phyloP scores from a whole-genome alignment of 2,329 filamentous ascomycete species.

The Teratosphaeria zuluensis region DNA sequence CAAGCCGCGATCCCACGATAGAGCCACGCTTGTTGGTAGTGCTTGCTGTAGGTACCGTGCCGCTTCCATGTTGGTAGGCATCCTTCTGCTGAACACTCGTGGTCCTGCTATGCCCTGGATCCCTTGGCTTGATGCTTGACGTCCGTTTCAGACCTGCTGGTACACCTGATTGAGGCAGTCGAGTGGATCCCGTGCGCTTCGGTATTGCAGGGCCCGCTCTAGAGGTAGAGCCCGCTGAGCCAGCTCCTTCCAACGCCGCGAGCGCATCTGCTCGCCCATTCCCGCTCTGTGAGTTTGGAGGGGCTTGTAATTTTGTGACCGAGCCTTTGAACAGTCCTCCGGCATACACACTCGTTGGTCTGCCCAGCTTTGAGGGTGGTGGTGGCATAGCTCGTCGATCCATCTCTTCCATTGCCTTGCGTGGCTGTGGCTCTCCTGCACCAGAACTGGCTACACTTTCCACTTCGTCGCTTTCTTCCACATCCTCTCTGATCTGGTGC shows the following conservation, averaged over 20 bases:
- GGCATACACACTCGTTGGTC: constrained; percentile 9
- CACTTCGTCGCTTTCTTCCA: constrained; percentile 9
- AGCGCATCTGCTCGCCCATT: constrained; percentile 8
- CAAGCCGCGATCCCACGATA: constrained; percentile 8
- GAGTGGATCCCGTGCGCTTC: constrained; percentile 16
- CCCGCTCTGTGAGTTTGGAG: constrained; percentile 2
- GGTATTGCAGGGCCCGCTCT: constrained; percentile 1
- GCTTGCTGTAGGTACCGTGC: not conserved
- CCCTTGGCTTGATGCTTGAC: constrained; percentile 6
- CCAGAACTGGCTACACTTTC: constrained; percentile 3
- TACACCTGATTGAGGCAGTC: constrained; percentile 11
- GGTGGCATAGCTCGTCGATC: constrained; percentile 21
- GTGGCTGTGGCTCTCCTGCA: not conserved
- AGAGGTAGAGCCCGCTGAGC: not conserved
- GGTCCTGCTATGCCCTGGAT: constrained; percentile 7
- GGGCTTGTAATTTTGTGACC: constrained; percentile 9
- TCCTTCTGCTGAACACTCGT: constrained; percentile 1
- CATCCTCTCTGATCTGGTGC: constrained; percentile 14
- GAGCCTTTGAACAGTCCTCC: constrained; percentile 6
- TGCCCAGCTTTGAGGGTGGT: constrained; percentile 10
- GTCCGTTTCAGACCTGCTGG: constrained; percentile 5
- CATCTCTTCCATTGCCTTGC: constrained; percentile 7
- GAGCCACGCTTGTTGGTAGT: constrained; percentile 17
- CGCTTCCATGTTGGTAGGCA: constrained; percentile 2
- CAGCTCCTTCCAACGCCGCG: constrained; percentile 5